Percentiles rank a stretch among this genome's conserved stretches.
These are phyloP conservation scores for Cryptococcus sp. DNA, from an alignment of 1,284 basidiomycete species.

Conservation along the genomic window DNA sequence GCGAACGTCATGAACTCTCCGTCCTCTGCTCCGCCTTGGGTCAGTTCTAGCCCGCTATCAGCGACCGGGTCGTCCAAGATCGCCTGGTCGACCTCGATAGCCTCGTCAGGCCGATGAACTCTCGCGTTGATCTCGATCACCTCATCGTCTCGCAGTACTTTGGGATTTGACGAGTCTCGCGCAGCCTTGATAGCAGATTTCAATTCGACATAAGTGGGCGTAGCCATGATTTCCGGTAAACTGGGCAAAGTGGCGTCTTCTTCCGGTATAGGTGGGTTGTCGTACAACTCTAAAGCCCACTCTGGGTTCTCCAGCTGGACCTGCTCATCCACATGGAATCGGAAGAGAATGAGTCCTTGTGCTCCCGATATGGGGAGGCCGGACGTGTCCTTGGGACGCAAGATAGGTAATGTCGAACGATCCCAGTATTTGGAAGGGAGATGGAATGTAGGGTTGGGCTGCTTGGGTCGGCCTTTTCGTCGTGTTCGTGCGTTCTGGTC, in stretches of 20 bases:
- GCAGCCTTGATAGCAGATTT: conserved; percentile 27
- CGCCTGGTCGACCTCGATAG: conserved; percentile 11
- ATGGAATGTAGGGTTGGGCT: conserved; percentile 49
- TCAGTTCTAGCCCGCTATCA: not conserved
- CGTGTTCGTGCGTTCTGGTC: conserved; percentile 33
- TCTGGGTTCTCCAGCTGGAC: conserved; percentile 40
- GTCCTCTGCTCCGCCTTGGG: conserved; percentile 5
- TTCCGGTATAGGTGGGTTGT: conserved; percentile 46
- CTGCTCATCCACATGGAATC: conserved; percentile 47
- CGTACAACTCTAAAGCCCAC: conserved; percentile 49
- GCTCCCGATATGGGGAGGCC: conserved; percentile 40
- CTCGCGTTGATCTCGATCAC: conserved; percentile 29
- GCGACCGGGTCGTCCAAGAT: conserved; percentile 1
- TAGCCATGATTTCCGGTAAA: conserved; percentile 38
- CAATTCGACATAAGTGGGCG: conserved; percentile 30
- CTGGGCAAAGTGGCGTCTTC: conserved; percentile 34
- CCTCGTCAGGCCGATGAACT: conserved; percentile 11
- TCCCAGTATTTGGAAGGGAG: conserved; percentile 46
- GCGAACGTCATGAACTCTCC: conserved; percentile 25
- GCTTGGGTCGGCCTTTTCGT: conserved; percentile 48
- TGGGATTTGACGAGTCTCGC: conserved; percentile 19
- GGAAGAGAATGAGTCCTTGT: conserved; percentile 44
- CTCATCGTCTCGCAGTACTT: conserved; percentile 24
- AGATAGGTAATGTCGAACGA: conserved; percentile 29
- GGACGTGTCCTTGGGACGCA: conserved; percentile 39